Conservation (phyloP, 1,284 basidiomycete species). For the Meripilus lineatus region DNA sequence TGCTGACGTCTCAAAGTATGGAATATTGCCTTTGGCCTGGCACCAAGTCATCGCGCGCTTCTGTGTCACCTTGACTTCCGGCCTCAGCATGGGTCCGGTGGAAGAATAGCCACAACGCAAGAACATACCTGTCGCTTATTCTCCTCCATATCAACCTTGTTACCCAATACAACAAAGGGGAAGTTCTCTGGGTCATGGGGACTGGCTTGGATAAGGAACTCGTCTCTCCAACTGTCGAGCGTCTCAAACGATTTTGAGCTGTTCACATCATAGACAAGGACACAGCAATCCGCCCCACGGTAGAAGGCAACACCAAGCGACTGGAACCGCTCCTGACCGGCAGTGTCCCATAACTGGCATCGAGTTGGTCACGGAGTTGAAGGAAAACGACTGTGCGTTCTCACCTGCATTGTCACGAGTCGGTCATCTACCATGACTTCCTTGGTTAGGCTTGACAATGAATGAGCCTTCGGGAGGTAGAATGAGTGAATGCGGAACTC, state of each 20-base stretch:
- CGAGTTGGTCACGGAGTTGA: slow-evolving; percentile 8
- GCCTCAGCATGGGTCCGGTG: neutral
- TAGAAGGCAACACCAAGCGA: slow-evolving; percentile 99
- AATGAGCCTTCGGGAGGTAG: too few species aligned
- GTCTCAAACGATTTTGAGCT: slow-evolving; percentile 98
- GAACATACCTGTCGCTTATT: slow-evolving; percentile 88
- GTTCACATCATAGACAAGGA: slow-evolving; percentile 99
- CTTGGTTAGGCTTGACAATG: slow-evolving; percentile 90
- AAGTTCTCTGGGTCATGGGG: slow-evolving; percentile 99
- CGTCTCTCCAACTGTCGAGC: slow-evolving; percentile 95
- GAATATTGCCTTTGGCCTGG: slow-evolving; percentile 98
- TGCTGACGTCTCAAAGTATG: slow-evolving; percentile 99
- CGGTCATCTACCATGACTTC: slow-evolving; percentile 99
- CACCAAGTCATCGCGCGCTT: slow-evolving; percentile 99
- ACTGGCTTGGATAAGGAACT: slow-evolving; percentile 96
- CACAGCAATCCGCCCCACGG: slow-evolving; percentile 98
- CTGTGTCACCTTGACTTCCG: slow-evolving; percentile 77
- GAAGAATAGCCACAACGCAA: slow-evolving; percentile 1
- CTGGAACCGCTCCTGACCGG: slow-evolving; percentile 99
- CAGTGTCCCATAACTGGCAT: slow-evolving; percentile 93
- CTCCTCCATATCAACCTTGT: slow-evolving; percentile 99
- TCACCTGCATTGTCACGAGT: slow-evolving; percentile 96
- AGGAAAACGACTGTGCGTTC: slow-evolving; percentile 19
- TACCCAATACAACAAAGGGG: slow-evolving; percentile 97
- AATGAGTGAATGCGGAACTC: slow-evolving; percentile 27